Evolutionary conservation across 139 green algal genomes (phyloP).

Genomic region (Diplosphaera chodatii): DNA sequence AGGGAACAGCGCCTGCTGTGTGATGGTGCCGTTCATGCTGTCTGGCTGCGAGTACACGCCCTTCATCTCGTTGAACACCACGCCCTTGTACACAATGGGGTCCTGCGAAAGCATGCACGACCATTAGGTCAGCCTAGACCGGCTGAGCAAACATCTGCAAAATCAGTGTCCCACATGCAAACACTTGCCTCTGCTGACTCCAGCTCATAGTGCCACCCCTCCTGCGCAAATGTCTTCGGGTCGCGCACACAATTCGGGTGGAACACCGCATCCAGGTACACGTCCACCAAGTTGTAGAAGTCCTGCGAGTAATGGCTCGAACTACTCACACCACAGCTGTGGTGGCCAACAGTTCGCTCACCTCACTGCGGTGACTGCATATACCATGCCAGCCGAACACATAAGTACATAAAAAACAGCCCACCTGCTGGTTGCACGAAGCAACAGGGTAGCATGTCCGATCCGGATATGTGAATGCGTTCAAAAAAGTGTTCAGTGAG

Average conservation of each 20-base stretch:
- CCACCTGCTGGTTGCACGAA: conserved; percentile 66
- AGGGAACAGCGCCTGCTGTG: conserved; percentile 79
- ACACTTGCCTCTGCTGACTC: conserved; percentile 59
- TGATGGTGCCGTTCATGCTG: conserved; percentile 67
- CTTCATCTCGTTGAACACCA: conserved; percentile 99
- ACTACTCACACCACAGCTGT: no score
- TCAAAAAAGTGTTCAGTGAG: conserved; percentile 97
- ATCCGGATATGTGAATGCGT: conserved; percentile 99
- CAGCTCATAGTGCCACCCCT: conserved; percentile 83
- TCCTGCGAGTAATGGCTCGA: no score
- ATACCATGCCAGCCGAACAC: no score
- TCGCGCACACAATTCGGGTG: conserved; percentile 85
- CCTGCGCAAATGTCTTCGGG: conserved; percentile 87
- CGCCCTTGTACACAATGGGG: conserved; percentile 83
- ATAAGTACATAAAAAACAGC: no score
- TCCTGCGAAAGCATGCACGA: conserved; percentile 37
- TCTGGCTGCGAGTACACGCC: conserved; percentile 98
- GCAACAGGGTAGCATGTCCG: conserved; percentile 98
- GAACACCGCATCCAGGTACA: conserved; percentile 98
- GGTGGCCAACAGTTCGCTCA: no score
- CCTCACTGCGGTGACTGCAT: no score
- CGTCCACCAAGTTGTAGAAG: conserved; percentile 99
- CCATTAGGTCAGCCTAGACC: no score
- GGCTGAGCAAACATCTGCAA: no score
- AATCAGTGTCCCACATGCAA: no score